Conservation (phyloP, 371 early-diverging fungal genomes). For the Fennellomyces sp. region DNA sequence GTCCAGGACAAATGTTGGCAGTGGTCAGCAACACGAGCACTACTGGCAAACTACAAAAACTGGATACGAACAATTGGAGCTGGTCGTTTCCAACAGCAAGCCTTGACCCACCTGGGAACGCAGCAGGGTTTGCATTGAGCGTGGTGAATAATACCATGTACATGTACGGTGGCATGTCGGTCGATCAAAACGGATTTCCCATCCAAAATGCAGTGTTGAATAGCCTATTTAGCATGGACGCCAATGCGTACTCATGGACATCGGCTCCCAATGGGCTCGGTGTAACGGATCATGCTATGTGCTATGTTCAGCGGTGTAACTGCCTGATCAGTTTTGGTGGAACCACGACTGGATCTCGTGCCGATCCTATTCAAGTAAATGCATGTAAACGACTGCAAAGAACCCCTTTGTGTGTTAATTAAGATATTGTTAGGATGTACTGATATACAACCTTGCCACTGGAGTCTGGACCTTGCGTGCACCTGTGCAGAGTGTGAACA, state of each 20-base stretch:
- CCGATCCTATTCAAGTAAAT: conserved; percentile 6
- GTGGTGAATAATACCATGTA: conserved; percentile 23
- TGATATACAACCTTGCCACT: conserved; percentile 29
- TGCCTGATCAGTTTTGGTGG: conserved; percentile 29
- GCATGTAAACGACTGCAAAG: background rate
- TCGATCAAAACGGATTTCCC: conserved; percentile 14
- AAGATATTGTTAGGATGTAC: conserved; percentile 14
- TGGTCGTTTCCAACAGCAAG: conserved; percentile 23
- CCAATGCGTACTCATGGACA: conserved; percentile 20
- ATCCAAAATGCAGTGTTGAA: conserved; percentile 15
- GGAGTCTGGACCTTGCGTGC: conserved; percentile 43
- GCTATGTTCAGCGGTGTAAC: conserved; percentile 22
- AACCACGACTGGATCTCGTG: conserved; percentile 15
- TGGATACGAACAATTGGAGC: conserved; percentile 23
- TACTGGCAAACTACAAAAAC: conserved; percentile 16
- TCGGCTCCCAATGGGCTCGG: conserved; percentile 18
- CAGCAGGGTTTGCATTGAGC: conserved; percentile 12
- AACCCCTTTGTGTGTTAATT: no score
- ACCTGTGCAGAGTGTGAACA: conserved; percentile 13
- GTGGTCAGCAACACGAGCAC: conserved; percentile 19
- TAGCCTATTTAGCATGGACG: conserved; percentile 16
- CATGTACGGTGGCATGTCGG: conserved; percentile 20
- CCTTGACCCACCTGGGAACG: conserved; percentile 10
- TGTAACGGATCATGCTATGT: conserved; percentile 22
- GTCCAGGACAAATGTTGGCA: conserved; percentile 22